These are phyloP conservation scores for Jackrogersella minutella DNA, from an alignment of 495 filamentous ascomycete species.

Conservation along the genomic window DNA sequence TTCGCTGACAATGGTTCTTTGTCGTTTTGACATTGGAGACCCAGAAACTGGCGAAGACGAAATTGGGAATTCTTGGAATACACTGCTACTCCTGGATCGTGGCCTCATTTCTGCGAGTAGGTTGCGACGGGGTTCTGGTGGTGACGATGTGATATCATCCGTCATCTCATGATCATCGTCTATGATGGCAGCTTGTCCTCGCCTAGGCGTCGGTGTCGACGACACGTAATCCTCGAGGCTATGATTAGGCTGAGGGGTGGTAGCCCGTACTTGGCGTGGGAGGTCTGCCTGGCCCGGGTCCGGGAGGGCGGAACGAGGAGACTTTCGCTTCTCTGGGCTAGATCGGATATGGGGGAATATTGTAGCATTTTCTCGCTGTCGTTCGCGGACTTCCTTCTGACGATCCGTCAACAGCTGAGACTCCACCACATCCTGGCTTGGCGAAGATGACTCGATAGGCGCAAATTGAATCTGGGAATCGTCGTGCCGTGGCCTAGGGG, in stretches of 20 bases:
- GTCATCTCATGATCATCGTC: conserved; percentile 52
- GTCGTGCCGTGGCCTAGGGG: conserved; percentile 68
- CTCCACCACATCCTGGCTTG: conserved; percentile 51
- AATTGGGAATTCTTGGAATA: conserved; percentile 56
- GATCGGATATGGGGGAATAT: conserved; percentile 77
- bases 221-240: conserved; percentile 69
- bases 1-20: conserved; percentile 24
- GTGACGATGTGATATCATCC: conserved; percentile 61
- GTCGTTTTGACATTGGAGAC: conserved; percentile 45
- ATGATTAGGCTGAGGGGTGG: conserved; percentile 50
- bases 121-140: conserved; percentile 57
- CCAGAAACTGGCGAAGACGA: conserved; percentile 57
- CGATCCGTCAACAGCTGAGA: conserved; percentile 76
- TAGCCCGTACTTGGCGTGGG: conserved; percentile 31
- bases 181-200: conserved; percentile 53
- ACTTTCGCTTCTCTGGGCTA: conserved; percentile 55
- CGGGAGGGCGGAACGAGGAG: background rate
- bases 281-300: conserved; percentile 2
- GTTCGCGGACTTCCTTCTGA: conserved; percentile 73
- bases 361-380: conserved; percentile 69
- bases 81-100: conserved; percentile 47
- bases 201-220: conserved; percentile 81
- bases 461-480: conserved; percentile 82
- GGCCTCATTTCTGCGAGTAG: conserved; percentile 57
- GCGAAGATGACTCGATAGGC: conserved; percentile 66